phyloP scores from a whole-genome alignment of 2,329 filamentous ascomycete genomes.

The Claviceps sp. region DNA sequence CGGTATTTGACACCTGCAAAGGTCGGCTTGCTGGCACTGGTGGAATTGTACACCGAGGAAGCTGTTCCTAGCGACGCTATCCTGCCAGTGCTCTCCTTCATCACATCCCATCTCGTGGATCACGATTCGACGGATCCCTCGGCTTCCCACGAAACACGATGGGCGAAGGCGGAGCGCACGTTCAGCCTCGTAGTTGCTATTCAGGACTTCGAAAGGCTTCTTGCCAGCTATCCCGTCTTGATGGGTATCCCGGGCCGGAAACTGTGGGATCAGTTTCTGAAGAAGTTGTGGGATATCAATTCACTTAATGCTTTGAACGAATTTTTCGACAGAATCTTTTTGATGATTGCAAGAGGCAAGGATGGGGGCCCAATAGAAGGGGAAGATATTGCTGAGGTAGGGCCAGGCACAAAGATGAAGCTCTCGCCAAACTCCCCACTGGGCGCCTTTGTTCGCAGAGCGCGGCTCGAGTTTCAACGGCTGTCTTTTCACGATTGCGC shows the following conservation, averaged over 20 bases:
- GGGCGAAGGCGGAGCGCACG: constrained; percentile 35
- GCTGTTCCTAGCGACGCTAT: constrained; percentile 56
- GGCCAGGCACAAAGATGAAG: constrained; percentile 37
- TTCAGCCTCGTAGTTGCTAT: constrained; percentile 41
- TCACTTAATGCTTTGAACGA: constrained; percentile 67
- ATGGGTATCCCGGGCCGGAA: constrained; percentile 56
- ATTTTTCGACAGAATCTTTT: constrained; percentile 52
- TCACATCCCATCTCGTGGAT: constrained; percentile 57
- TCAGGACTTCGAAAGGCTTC: constrained; percentile 45
- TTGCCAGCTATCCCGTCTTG: constrained; percentile 36
- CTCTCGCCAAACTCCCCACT: constrained; percentile 65
- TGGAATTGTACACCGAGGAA: constrained; percentile 68
- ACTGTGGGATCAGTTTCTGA: constrained; percentile 80
- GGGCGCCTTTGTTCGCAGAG: constrained; percentile 65
- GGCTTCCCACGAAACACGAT: constrained; percentile 21
- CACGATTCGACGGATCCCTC: constrained; percentile 16
- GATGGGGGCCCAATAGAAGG: constrained; percentile 44
- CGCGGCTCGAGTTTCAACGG: constrained; percentile 65
- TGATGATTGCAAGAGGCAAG: constrained; percentile 47
- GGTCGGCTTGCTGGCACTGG: constrained; percentile 65
- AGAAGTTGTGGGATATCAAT: constrained; percentile 70
- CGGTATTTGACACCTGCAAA: constrained; percentile 83
- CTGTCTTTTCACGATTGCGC: constrained; percentile 69
- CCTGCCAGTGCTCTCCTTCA: constrained; percentile 64
- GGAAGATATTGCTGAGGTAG: constrained; percentile 28